A percentile compares a stretch with the other conserved stretches of the same genome.
phyloP scores from a whole-genome alignment of 2,329 filamentous ascomycete species.

The Pseudofabraea citricarpa region DNA sequence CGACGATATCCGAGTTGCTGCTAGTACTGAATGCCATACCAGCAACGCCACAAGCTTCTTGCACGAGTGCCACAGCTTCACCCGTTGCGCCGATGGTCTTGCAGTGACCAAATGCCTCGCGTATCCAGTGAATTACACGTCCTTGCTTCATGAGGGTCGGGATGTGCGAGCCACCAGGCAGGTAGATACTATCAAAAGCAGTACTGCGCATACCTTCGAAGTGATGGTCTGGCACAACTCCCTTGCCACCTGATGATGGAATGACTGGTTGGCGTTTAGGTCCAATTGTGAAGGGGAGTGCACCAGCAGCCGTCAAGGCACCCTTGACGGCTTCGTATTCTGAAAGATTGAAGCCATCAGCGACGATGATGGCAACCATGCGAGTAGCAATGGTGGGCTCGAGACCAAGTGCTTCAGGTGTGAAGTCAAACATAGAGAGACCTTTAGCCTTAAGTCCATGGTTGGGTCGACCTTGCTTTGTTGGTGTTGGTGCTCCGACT shows the following conservation, averaged over 20 bases:
- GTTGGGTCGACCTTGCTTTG: conserved; percentile 49
- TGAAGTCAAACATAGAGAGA: conserved; percentile 65
- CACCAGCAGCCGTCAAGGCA: conserved; percentile 55
- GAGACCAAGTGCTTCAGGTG: conserved; percentile 38
- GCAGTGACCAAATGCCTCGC: conserved; percentile 76
- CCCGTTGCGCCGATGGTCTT: conserved; percentile 75
- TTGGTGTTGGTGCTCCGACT: conserved; percentile 59
- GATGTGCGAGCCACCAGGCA: conserved; percentile 66
- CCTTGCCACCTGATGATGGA: conserved; percentile 33
- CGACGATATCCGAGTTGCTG: conserved; percentile 46
- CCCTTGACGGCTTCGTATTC: conserved; percentile 62
- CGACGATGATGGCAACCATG: conserved; percentile 70
- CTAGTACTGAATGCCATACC: conserved; percentile 40
- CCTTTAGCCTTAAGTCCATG: conserved; percentile 63
- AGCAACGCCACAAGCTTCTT: conserved; percentile 37
- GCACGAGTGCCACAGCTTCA: conserved; percentile 63
- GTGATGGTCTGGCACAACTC: conserved; percentile 68
- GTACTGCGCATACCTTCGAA: conserved; percentile 75
- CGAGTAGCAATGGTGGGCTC: conserved; percentile 65
- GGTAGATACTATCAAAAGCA: conserved; percentile 75
- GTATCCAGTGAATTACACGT: conserved; percentile 69
- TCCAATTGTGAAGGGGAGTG: conserved; percentile 69
- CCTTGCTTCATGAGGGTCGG: conserved; percentile 63
- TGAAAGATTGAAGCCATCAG: conserved; percentile 67
- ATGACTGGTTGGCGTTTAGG: conserved; percentile 62